These are phyloP conservation scores for Ogataea ramenticola DNA, from an alignment of 805 yeast species.

Conservation along the genomic window DNA sequence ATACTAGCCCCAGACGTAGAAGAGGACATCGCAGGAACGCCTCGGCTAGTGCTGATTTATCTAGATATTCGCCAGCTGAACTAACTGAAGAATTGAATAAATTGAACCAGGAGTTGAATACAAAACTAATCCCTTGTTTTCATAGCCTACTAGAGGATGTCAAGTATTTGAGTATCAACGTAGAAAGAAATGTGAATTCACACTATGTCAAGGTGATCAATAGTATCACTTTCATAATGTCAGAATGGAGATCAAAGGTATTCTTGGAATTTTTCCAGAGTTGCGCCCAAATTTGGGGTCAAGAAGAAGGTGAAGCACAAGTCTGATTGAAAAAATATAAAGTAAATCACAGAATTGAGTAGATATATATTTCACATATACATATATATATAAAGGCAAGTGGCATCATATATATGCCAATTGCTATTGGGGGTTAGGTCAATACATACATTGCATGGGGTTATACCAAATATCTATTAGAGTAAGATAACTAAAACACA, in stretches of 20 bases:
- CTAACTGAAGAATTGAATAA: conserved; percentile 14
- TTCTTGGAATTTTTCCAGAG: conserved; percentile 17
- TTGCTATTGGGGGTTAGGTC: too few relatives aligned
- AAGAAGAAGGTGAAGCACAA: neutral
- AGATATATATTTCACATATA: too few relatives aligned
- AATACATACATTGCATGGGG: too few relatives aligned
- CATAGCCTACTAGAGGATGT: conserved; percentile 36
- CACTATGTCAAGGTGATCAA: conserved; percentile 12
- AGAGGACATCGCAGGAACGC: neutral
- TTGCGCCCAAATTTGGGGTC: conserved; percentile 19
- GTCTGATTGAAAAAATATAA: too few relatives aligned
- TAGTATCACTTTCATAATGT: conserved; percentile 11
- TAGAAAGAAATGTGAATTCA: conserved; percentile 30
- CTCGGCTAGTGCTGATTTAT: conserved; percentile 6
- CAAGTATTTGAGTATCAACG: conserved; percentile 33
- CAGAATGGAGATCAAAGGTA: conserved; percentile 18
- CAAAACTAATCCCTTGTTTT: conserved; percentile 44
- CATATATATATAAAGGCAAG: too few relatives aligned
- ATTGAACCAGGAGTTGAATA: conserved; percentile 16
- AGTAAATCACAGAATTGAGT: too few relatives aligned
- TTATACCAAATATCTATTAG: too few relatives aligned
- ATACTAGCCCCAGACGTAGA: neutral
- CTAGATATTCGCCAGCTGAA: conserved; percentile 14
- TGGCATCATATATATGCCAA: too few relatives aligned
- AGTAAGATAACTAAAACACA: too few relatives aligned